Conservation (phyloP, 805 yeast genomes). For the Nakazawaea peltata region DNA sequence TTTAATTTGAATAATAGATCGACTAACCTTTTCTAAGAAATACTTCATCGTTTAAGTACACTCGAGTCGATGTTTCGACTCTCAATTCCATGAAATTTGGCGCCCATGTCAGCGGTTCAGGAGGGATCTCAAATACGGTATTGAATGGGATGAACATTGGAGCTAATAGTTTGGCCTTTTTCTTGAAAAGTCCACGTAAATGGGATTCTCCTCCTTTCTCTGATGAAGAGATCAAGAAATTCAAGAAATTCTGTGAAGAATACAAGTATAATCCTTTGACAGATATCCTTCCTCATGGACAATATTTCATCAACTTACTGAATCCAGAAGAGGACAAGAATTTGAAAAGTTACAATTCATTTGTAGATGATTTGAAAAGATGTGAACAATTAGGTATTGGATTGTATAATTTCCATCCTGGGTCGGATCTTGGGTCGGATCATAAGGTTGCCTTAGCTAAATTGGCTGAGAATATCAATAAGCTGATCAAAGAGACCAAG, state of each 20-base stretch:
- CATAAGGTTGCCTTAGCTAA: constrained; percentile 55
- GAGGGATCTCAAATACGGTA: constrained; percentile 44
- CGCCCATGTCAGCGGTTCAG: constrained; percentile 81
- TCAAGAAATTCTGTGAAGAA: constrained; percentile 53
- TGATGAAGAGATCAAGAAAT: constrained; percentile 57
- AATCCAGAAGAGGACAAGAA: constrained; percentile 82
- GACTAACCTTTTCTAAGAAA: no score
- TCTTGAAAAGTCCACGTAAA: constrained; percentile 80
- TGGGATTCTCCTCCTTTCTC: constrained; percentile 83
- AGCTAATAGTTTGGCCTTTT: constrained; percentile 83
- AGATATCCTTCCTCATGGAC: constrained; percentile 90
- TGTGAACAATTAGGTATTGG: constrained; percentile 86
- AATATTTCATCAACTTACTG: constrained; percentile 87
- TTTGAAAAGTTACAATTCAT: constrained; percentile 64
- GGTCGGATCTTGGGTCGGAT: constrained; percentile 71
- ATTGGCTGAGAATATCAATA: constrained; percentile 74
- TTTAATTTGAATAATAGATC: no score
- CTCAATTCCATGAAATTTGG: constrained; percentile 63
- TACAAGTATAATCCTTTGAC: constrained; percentile 64
- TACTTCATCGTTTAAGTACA: constrained; percentile 31
- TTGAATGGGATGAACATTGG: constrained; percentile 39
- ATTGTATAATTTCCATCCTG: constrained; percentile 87
- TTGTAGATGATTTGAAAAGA: constrained; percentile 78
- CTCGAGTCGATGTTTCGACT: constrained; percentile 24
- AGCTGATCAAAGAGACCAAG: constrained; percentile 62